Conservation (phyloP, 2,329 filamentous ascomycete species). For the Pseudocercospora fuligena region DNA sequence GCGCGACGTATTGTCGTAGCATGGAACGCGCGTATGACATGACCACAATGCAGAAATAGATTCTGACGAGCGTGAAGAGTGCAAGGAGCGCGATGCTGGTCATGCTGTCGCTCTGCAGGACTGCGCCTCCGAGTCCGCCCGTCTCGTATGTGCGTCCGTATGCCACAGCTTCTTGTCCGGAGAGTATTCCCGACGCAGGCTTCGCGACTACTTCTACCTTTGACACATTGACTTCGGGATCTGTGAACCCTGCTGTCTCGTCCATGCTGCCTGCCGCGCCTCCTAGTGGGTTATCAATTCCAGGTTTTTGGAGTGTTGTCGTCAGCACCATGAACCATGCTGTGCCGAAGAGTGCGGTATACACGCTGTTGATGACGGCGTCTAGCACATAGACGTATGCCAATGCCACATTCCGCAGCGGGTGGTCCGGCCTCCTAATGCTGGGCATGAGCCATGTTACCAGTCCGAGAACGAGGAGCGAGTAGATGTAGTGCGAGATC, state of each 20-base stretch:
- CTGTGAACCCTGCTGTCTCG: slow-evolving; percentile 68
- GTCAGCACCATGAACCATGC: slow-evolving; percentile 83
- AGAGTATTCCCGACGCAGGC: slow-evolving; percentile 50
- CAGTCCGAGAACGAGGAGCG: slow-evolving; percentile 70
- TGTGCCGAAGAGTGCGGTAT: slow-evolving; percentile 80
- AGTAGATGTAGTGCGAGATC: slow-evolving; percentile 91
- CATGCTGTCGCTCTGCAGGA: slow-evolving; percentile 69
- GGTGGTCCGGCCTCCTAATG: slow-evolving; percentile 60
- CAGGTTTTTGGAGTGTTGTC: slow-evolving; percentile 55
- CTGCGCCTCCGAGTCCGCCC: slow-evolving; percentile 61
- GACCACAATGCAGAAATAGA: slow-evolving; percentile 85
- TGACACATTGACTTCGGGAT: slow-evolving; percentile 62
- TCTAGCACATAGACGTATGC: slow-evolving; percentile 87
- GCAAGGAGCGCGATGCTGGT: slow-evolving; percentile 80
- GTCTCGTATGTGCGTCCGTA: slow-evolving; percentile 47
- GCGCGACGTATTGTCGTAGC: slow-evolving; percentile 68
- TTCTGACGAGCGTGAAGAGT: slow-evolving; percentile 72
- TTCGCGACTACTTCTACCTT: slow-evolving; percentile 59
- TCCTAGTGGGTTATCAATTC: slow-evolving; percentile 29
- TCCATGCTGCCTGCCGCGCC: slow-evolving; percentile 61
- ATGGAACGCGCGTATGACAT: slow-evolving; percentile 81
- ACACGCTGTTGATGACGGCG: slow-evolving; percentile 78
- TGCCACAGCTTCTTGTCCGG: slow-evolving; percentile 60
- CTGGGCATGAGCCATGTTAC: slow-evolving; percentile 75
- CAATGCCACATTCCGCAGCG: slow-evolving; percentile 78